These are phyloP conservation scores for Coelastrella sp. DNA, from an alignment of 139 green algal species.

Conservation along the genomic window DNA sequence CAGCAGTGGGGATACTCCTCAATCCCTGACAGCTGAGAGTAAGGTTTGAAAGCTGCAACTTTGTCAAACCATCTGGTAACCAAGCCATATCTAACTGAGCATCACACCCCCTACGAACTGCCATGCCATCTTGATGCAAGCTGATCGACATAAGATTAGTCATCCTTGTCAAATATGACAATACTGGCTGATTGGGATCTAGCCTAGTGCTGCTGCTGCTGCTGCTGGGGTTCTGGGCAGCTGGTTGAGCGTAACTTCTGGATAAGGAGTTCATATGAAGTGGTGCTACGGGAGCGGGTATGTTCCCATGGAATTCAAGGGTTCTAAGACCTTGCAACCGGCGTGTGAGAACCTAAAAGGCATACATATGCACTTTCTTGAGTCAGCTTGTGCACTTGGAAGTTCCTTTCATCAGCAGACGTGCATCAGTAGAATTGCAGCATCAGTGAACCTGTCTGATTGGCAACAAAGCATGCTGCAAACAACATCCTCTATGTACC, in stretches of 20 bases:
- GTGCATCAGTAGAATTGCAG: background rate
- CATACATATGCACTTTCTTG: background rate
- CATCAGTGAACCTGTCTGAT: too few species aligned
- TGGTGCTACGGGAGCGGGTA: too few species aligned
- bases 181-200: background rate
- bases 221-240: background rate
- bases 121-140: background rate
- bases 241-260: background rate
- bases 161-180: background rate
- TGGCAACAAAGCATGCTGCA: too few species aligned
- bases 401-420: background rate
- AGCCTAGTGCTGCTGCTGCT: background rate
- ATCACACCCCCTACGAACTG: background rate
- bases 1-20: background rate
- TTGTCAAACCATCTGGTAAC: background rate
- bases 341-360: background rate
- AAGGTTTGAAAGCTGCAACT: background rate
- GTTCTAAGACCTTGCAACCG: background rate
- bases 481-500: too few species aligned
- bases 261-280: background rate
- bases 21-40: background rate
- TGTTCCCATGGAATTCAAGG: constrained; percentile 16
- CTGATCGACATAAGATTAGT: background rate
- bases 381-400: too few species aligned
- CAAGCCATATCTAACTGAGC: constrained; percentile 13